A percentile compares a stretch with the other conserved stretches of the same genome.
These are phyloP conservation scores for Evansstolkia leycettana DNA, from an alignment of 495 filamentous ascomycete genomes.

Conservation along the genomic window DNA sequence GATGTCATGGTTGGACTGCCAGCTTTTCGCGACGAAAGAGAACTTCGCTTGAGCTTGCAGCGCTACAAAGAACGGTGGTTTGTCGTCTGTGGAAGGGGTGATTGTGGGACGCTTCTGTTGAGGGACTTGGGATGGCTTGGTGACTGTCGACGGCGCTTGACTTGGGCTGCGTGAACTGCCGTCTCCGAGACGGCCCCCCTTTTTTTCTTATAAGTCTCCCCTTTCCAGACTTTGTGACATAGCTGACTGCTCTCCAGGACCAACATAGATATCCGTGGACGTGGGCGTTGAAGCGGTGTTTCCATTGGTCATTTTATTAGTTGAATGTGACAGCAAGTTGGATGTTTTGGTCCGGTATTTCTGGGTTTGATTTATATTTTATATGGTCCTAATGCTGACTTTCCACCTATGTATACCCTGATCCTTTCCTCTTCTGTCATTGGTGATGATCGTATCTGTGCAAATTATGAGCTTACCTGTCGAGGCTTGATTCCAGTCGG, in stretches of 20 bases:
- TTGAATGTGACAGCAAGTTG: too few relatives aligned
- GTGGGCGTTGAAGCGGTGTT: too few relatives aligned
- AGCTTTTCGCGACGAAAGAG: slow-evolving; percentile 18
- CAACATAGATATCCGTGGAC: not conserved
- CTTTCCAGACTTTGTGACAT: slow-evolving; percentile 3
- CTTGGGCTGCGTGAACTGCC: slow-evolving; percentile 17
- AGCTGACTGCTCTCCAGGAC: slow-evolving; percentile 18
- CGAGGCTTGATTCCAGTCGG: too few relatives aligned
- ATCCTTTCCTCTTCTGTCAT: too few relatives aligned
- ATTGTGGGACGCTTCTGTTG: slow-evolving; percentile 18
- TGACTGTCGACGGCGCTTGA: slow-evolving; percentile 2
- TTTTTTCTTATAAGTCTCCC: slow-evolving; percentile 54
- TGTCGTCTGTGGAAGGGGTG: slow-evolving; percentile 11
- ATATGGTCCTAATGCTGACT: too few relatives aligned
- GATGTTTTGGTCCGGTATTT: too few relatives aligned
- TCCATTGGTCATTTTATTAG: too few relatives aligned
- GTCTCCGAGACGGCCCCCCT: slow-evolving; percentile 40
- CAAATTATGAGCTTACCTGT: too few relatives aligned
- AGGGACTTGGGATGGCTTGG: slow-evolving; percentile 25
- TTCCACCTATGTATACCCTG: too few relatives aligned
- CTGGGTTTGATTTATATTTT: too few relatives aligned
- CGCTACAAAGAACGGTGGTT: not conserved
- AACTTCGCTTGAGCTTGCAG: slow-evolving; percentile 18
- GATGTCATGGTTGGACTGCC: slow-evolving; percentile 1
- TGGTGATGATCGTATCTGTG: too few relatives aligned